Evolutionary conservation across 305 asterid genomes (phyloP).

Genomic region (Plantago lanceolata): DNA sequence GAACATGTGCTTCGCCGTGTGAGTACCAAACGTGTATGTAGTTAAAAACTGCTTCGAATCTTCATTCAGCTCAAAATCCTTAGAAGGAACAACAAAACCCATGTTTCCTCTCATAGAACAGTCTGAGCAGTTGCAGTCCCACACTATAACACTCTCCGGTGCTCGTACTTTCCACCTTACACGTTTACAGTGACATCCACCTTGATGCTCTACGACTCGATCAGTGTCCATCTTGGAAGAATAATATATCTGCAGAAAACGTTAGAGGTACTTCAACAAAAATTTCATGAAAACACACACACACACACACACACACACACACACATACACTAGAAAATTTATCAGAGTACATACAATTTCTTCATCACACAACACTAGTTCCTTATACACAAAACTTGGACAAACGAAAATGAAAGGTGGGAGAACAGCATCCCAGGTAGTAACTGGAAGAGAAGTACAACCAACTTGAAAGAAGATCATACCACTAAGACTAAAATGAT

Average conservation of each 20-base stretch:
- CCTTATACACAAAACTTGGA: no score
- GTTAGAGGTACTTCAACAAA: not conserved
- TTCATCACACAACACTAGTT: no score
- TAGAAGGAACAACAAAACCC: slow-evolving; percentile 65
- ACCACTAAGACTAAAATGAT: no score
- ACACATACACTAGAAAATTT: no score
- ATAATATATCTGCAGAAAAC: slow-evolving; percentile 11
- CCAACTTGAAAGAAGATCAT: no score
- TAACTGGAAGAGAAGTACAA: no score
- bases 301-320: no score
- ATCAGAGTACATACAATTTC: no score
- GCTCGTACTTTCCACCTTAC: slow-evolving; percentile 70
- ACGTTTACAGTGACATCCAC: slow-evolving; percentile 82
- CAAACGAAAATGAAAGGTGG: no score
- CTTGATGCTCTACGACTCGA: slow-evolving; percentile 46
- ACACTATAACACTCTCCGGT: slow-evolving; percentile 51
- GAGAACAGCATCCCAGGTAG: no score
- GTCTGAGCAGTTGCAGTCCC: slow-evolving; percentile 77
- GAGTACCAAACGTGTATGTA: slow-evolving; percentile 78
- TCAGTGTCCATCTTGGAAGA: slow-evolving; percentile 37
- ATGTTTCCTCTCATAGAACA: slow-evolving; percentile 81
- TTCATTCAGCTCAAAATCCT: slow-evolving; percentile 54
- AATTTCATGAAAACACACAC: no score
- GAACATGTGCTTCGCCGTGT: slow-evolving; percentile 72
- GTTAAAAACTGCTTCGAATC: slow-evolving; percentile 60